Base-by-base conservation (phyloP, 306 rosid genomes). In the Arachis hypogaea region DNA sequence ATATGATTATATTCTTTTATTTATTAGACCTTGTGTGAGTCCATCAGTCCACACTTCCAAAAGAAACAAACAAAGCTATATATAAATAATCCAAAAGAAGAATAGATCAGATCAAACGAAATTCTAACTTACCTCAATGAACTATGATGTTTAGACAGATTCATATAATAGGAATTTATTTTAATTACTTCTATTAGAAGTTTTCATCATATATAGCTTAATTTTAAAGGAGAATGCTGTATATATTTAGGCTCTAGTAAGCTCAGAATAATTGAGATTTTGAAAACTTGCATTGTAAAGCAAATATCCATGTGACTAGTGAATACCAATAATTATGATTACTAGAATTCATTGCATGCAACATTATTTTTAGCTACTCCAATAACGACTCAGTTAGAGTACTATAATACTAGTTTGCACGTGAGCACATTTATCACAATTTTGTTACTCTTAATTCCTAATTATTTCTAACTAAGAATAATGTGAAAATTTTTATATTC, bases 41-140 rank as follows among this genome's bases (percentile, higher is more conserved):
- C 3, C 55, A 49, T 29, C 16, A 65, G 22, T 11, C 3, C 55
- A 49, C 55, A 49, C 14, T 11, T 41, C 36, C 33, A 10, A 51
- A 29, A 7, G 46, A 4, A 33, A 74, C 44, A 74, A 60, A 73
- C 4, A 63, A 59, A 42, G n/a, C 9, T 22, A 54, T 40, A 57
- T 22, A 54, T 40, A 57, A 28, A 57, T 14, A 80, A 56, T 59
- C 45, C 44, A 67, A 46, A 67, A 46, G 59, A 6, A 57, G 66
- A 75, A 63, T 54, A 63, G 45, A 49, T 2, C n/a, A 12, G 63
- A 30, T 43, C 14, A 40, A 14, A 60, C 22, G 30, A 52, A 44
- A 56, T 56, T 43, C 38, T n/a, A 68, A 60, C 30, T 55, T 61
- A 44, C 63, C 75, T 67, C 71, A 66, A 59, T 7, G 36, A 59